A percentile compares a stretch with the other conserved stretches of the same genome.
Conservation (phyloP, 768 basidiomycete genomes). For the Hemileccinum rubropunctum region DNA sequence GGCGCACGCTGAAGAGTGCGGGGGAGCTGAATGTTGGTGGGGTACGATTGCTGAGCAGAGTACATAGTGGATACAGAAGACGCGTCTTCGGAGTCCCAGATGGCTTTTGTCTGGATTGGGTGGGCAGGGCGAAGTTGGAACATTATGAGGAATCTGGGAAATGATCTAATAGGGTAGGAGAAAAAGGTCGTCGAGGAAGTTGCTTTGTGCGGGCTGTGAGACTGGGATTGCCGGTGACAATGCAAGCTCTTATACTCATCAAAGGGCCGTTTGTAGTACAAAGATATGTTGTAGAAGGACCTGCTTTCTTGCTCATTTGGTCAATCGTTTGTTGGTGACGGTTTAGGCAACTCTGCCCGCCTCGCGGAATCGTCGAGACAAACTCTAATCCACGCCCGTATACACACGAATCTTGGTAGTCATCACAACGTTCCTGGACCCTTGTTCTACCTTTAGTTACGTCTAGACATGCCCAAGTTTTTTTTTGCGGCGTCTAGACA, state of each 20-base stretch:
- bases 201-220: constrained; percentile 16
- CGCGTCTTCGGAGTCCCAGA: constrained; percentile 34
- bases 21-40: constrained; percentile 60
- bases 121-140: constrained; percentile 35
- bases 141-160: constrained; percentile 25
- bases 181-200: constrained; percentile 19
- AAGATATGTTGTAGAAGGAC: constrained; percentile 31
- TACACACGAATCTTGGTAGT: constrained; percentile 19
- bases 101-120: constrained; percentile 36
- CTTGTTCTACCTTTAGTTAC: constrained; percentile 30
- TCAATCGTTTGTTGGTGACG: constrained; percentile 33
- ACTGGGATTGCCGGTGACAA: constrained; percentile 12
- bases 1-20: constrained; percentile 64
- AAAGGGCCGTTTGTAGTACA: constrained; percentile 28
- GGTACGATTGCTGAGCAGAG: constrained; percentile 29
- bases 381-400: constrained; percentile 18
- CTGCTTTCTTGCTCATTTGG: constrained; percentile 32
- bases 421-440: constrained; percentile 30
- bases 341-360: constrained; percentile 25
- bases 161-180: constrained; percentile 18
- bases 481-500: constrained; percentile 11
- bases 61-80: constrained; percentile 25
- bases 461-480: constrained; percentile 1
- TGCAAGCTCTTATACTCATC: constrained; percentile 29
- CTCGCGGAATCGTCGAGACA: constrained; percentile 12